A percentile compares a stretch with the other conserved stretches of the same genome.
Conservation (phyloP, 345 rosid species). For the Brassica juncea region DNA sequence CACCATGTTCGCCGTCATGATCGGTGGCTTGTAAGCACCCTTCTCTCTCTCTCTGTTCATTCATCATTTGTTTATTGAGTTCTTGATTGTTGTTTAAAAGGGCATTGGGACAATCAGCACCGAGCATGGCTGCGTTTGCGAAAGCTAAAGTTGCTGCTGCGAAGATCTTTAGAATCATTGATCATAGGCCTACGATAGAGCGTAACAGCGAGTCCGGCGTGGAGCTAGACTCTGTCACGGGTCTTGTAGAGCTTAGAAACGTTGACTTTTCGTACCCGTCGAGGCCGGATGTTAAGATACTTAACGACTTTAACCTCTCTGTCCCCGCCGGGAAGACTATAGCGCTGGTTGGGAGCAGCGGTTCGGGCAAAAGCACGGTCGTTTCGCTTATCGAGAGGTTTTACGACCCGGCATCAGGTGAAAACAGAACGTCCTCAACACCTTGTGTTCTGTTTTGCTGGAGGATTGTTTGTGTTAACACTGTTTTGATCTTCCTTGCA, state of each 20-base stretch:
- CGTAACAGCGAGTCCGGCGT: neutral
- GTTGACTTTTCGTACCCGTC: neutral
- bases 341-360: neutral
- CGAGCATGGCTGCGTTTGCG: neutral
- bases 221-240: neutral
- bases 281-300: neutral
- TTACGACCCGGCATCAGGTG: neutral
- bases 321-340: neutral
- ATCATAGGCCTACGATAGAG: neutral
- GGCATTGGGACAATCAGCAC: neutral
- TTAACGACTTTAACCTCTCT: neutral
- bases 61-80: neutral
- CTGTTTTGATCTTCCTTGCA: neutral
- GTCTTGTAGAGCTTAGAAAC: neutral
- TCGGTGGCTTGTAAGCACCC: neutral
- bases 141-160: neutral
- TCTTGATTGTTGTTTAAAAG: neutral
- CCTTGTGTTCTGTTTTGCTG: neutral
- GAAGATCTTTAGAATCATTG: neutral
- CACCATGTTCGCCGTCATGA: conserved; percentile 4
- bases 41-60: neutral
- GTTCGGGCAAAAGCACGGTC: neutral
- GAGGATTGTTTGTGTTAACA: neutral
- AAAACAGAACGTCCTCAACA: neutral
- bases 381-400: neutral